Evolutionary conservation across 1,284 basidiomycete genomes (phyloP), one percentile per base, ranked within the genome.

Genomic region (Ustilago loliicola): DNA sequence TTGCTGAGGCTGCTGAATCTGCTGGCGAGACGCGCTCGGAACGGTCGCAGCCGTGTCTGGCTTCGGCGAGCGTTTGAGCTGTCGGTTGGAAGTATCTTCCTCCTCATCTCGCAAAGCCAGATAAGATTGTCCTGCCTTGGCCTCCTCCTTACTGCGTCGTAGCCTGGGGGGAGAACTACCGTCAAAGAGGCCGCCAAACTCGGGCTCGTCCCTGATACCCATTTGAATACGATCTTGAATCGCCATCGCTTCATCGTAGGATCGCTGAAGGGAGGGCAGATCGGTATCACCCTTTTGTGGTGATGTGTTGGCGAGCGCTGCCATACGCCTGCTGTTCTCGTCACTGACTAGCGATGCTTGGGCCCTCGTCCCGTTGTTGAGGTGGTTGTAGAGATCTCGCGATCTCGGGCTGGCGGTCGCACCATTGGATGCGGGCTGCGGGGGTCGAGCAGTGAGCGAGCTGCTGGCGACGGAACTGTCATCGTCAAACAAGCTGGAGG

Each of bases 41-140:
- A n/a, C 48, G 5, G 29, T 2, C 2, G 58, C 40, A 13, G 48
- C 58, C 29, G 17, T 42, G 29, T 58, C 29, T 29, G 38, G 30
- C 53, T 40, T 48, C 3, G 58, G 40, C 25, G 57, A 52, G 1
- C 25, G 53, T 23, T 48, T 54, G n/a, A 25, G 7, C 36, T 50
- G 55, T 30, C 21, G 55, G 8, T 59, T 42, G 3, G 25, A 6
- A 2, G 23, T 40, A 1, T 71, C 73, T 3, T 68, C 69, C 29
- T 72, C 74, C 8, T 72, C 72, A 52, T 72, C 73, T 11, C 55
- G 56, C 17, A 79, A 47, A 38, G 73, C 72, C 17, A 72, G 68
- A 29, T 74, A 70, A 7, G 67, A 76, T 17, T 57, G 59, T 1
- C 50, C 48, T 1, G 42, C 15, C 19, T 29, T 30, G 11, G 48